Evolutionary conservation across 352 stramenopile species (phyloP).

Genomic region (Phytophthora litchii): DNA sequence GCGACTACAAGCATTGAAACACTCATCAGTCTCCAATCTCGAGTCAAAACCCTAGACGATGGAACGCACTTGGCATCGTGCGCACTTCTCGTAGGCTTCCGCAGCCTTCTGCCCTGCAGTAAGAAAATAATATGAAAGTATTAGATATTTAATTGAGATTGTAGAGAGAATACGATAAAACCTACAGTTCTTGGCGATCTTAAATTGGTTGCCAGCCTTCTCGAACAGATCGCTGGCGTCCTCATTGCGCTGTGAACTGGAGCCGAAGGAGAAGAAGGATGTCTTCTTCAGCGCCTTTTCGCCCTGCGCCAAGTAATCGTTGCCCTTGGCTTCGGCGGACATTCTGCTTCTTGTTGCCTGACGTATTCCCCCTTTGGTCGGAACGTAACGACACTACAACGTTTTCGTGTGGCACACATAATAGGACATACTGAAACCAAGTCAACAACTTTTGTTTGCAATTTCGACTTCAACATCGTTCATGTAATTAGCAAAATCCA

Average conservation of each 20-base stretch:
- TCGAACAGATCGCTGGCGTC: conserved; percentile 95
- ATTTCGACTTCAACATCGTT: neutral
- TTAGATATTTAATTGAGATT: conserved; percentile 17
- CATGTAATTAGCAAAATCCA: too few species aligned
- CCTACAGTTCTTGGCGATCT: conserved; percentile 93
- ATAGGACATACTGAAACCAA: neutral
- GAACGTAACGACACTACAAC: conserved; percentile 17
- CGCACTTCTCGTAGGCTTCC: conserved; percentile 79
- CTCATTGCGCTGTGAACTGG: conserved; percentile 94
- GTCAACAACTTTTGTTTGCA: neutral
- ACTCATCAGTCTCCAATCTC: neutral
- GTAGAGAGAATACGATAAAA: neutral
- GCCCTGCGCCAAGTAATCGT: conserved; percentile 82
- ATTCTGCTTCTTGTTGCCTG: conserved; percentile 31
- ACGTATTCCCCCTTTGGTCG: conserved; percentile 14
- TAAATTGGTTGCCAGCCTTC: conserved; percentile 97
- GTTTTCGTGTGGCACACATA: conserved; percentile 6
- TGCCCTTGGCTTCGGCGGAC: conserved; percentile 77
- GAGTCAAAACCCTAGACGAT: neutral
- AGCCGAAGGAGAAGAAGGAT: conserved; percentile 96
- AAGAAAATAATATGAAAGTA: conserved; percentile 33
- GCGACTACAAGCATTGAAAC: conserved; percentile 46
- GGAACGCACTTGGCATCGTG: conserved; percentile 76
- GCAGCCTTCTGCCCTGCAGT: conserved; percentile 74
- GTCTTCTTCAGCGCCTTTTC: conserved; percentile 94